Conservation (phyloP, 805 yeast species). For the Candida endomychidarum region DNA sequence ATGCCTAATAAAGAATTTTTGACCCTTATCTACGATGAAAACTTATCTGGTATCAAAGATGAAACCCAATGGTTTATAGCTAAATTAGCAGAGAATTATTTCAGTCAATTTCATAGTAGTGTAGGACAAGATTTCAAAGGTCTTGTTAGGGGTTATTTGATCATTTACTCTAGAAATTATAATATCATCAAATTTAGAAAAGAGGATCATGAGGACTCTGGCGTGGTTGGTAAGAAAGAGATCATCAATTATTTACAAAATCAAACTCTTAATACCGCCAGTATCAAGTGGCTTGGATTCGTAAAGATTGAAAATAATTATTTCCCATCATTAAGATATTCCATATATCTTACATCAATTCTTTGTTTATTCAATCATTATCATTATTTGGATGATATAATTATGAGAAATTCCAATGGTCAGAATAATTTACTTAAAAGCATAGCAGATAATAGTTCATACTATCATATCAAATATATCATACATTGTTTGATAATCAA, state of each 20-base stretch:
- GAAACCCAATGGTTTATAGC: constrained; percentile 6
- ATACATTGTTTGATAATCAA: constrained; percentile 21
- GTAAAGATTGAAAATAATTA: constrained; percentile 26
- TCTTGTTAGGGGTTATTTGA: constrained; percentile 10
- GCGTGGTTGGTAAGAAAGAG: not conserved
- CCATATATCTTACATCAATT: constrained; percentile 27
- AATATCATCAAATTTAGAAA: not conserved
- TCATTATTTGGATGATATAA: constrained; percentile 17
- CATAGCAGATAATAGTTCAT: constrained; percentile 14
- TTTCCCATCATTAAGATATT: constrained; percentile 29
- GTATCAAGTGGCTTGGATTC: constrained; percentile 28
- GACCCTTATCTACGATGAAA: constrained; percentile 18
- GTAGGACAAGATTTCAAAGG: constrained; percentile 2
- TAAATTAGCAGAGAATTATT: constrained; percentile 17
- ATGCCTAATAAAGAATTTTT: constrained; percentile 24
- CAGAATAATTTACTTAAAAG: constrained; percentile 13
- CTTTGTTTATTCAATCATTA: constrained; percentile 25
- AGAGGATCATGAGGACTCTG: not conserved
- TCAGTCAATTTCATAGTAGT: constrained; percentile 15
- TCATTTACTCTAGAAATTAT: constrained; percentile 8
- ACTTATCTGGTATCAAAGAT: constrained; percentile 9
- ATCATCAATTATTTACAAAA: constrained; percentile 6
- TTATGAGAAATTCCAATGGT: constrained; percentile 5
- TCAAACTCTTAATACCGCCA: constrained; percentile 4
- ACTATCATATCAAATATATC: constrained; percentile 16